Conservation (phyloP, 2,329 filamentous ascomycete genomes). For the Colletotrichum abscissum region DNA sequence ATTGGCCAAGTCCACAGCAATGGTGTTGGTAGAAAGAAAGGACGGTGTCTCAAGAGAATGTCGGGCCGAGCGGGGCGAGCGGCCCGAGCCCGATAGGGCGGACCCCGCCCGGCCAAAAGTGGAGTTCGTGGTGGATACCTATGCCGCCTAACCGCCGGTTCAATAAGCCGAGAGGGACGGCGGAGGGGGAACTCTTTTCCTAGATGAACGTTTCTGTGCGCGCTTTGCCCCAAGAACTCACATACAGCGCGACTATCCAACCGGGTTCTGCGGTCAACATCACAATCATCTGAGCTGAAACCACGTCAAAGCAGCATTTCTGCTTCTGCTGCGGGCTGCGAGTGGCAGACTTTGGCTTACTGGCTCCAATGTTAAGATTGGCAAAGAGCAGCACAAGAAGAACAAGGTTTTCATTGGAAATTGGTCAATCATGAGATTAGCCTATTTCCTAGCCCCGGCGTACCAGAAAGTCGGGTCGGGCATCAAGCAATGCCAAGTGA, state of each 20-base stretch:
- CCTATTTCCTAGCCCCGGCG: not conserved
- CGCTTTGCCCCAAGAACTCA: not conserved
- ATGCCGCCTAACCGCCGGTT: constrained; percentile 22
- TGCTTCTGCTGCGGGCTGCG: not conserved
- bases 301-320: constrained; percentile 9
- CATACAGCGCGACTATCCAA: not conserved
- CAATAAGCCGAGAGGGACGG: not conserved
- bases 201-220: not conserved
- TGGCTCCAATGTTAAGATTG: not conserved
- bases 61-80: constrained; percentile 33
- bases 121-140: not conserved
- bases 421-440: not conserved
- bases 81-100: constrained; percentile 31
- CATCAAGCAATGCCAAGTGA: not conserved
- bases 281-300: not conserved
- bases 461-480: not conserved
- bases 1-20: constrained; percentile 1
- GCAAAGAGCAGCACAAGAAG: not conserved
- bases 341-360: not conserved
- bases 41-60: constrained; percentile 32
- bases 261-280: not conserved
- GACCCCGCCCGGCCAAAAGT: constrained; percentile 22
- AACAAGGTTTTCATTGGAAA: not conserved
- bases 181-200: not conserved
- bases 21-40: not conserved